Evolutionary conservation across 73 alveolate genomes (phyloP), one percentile per base, ranked within the genome.

Genomic region (Paramecium tetraurelia): DNA sequence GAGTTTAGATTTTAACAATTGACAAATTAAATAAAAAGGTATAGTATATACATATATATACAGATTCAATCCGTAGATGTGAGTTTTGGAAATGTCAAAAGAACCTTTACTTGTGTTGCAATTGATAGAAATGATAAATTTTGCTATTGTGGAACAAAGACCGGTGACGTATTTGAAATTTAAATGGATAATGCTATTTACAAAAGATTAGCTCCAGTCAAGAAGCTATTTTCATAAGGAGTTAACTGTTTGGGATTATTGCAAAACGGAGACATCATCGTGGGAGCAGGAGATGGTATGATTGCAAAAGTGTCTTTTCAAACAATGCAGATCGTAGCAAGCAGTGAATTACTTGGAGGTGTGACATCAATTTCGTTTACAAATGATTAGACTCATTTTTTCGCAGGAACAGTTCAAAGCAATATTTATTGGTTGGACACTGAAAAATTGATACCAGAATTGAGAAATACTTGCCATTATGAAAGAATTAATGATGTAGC

Each of bases 281-380:
- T 98, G n/a, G 99, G 99, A 21, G 97, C 99, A 4, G 99, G 98
- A 24, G 99, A 97, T 85, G 99, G 99, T 38, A 76, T 95, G 59
- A 85, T 98, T 40, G 99, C 99, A 33, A 97, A 97, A 85, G 92
- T 98, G 24, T 97, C 97, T 22, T 87, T 84, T 83, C 85, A 93
- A 75, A 97, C 96, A 87, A 72, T 96, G 95, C 84, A 87, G 40
- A 95, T 96, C 12, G 92, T 93, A 84, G 72, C 93, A 41, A 95
- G 93, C 59, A 89, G 96, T 5, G 93, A 97, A 90, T 97, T 97
- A 29, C 85, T 98, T 95, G 99, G 99, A 10, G 98, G 98, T 3
- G 98, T 96, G 33, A 98, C 99, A 22, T 96, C 99, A 1, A 85
- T 98, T 12, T 85, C 99, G 14, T 89, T 98, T 59, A 98, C 99